Conservation (phyloP, 2,329 filamentous ascomycete species). For the Penicillium sp. region DNA sequence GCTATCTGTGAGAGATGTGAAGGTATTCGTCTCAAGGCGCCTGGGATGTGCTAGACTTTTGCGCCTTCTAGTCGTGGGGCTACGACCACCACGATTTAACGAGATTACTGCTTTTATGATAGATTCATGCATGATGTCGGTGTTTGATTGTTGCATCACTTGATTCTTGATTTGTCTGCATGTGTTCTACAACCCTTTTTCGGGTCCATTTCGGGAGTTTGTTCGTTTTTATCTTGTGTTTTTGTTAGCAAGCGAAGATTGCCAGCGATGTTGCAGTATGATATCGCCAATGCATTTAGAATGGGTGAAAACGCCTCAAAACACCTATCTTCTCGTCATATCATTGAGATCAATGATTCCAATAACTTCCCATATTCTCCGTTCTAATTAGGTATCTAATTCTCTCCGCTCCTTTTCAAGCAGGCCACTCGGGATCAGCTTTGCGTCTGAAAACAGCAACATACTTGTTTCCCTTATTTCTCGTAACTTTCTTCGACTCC, state of each 20-base stretch:
- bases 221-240: neutral
- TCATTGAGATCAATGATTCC: neutral
- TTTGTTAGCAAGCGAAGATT: constrained; percentile 11
- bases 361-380: neutral
- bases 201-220: constrained; percentile 2
- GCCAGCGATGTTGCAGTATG: constrained; percentile 6
- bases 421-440: constrained; percentile 66
- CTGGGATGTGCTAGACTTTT: constrained; percentile 19
- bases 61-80: neutral
- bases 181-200: constrained; percentile 3
- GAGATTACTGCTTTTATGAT: constrained; percentile 10
- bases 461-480: constrained; percentile 84
- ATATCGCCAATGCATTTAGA: constrained; percentile 15
- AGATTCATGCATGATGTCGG: constrained; percentile 14
- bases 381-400: neutral
- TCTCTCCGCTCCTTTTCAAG: constrained; percentile 5
- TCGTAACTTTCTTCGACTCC: constrained; percentile 90
- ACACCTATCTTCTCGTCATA: constrained; percentile 7
- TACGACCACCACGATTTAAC: constrained; percentile 1
- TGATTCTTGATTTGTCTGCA: constrained; percentile 5
- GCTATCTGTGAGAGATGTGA: constrained; percentile 57
- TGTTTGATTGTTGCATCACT: constrained; percentile 10
- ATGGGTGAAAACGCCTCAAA: constrained; percentile 9
- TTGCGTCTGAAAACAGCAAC: constrained; percentile 77
- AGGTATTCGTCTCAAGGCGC: constrained; percentile 54